Evolutionary conservation across 208 protist genomes (phyloP).

Genomic region (Leishmania major): DNA sequence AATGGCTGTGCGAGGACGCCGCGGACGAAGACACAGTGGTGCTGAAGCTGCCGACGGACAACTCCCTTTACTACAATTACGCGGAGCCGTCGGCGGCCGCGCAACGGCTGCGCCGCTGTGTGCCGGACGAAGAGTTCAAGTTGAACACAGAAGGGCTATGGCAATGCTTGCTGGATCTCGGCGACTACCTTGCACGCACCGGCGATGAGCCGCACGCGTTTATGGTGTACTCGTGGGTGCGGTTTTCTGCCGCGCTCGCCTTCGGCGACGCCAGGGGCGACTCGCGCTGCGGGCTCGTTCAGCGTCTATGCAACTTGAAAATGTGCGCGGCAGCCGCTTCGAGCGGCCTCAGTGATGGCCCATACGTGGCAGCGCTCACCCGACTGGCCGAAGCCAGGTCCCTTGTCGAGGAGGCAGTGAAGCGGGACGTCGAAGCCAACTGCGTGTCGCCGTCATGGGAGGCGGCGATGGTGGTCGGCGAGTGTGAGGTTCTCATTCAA

Average conservation of each 20-base stretch:
- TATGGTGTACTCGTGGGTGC: slow-evolving; percentile 60
- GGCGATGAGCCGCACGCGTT: slow-evolving; percentile 62
- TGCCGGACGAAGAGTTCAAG: slow-evolving; percentile 38
- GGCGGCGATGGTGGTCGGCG: slow-evolving; percentile 42
- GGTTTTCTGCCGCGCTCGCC: slow-evolving; percentile 43
- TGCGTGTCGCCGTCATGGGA: slow-evolving; percentile 20
- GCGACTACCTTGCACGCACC: slow-evolving; percentile 45
- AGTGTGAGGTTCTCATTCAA: slow-evolving; percentile 42
- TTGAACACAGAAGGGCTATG: slow-evolving; percentile 63
- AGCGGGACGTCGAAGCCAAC: slow-evolving; percentile 1
- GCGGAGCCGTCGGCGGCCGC: slow-evolving; percentile 27
- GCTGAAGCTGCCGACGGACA: slow-evolving; percentile 32
- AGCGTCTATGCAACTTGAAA: slow-evolving; percentile 40
- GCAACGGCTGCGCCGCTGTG: slow-evolving; percentile 15
- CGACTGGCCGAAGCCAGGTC: slow-evolving; percentile 1
- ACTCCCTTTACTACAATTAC: slow-evolving; percentile 53
- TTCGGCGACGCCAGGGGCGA: slow-evolving; percentile 42
- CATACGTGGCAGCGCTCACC: slow-evolving; percentile 22
- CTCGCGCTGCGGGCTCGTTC: slow-evolving; percentile 29
- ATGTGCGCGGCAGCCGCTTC: slow-evolving; percentile 20
- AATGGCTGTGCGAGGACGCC: slow-evolving; percentile 6
- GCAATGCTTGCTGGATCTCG: slow-evolving; percentile 56
- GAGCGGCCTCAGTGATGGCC: slow-evolving; percentile 20
- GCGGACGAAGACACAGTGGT: background rate
- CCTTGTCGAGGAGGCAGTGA: slow-evolving; percentile 10